Percentiles rank a stretch among this genome's conserved stretches.
These are phyloP conservation scores for Kwoniella dejecticola DNA, from an alignment of 768 basidiomycete genomes.

Conservation along the genomic window DNA sequence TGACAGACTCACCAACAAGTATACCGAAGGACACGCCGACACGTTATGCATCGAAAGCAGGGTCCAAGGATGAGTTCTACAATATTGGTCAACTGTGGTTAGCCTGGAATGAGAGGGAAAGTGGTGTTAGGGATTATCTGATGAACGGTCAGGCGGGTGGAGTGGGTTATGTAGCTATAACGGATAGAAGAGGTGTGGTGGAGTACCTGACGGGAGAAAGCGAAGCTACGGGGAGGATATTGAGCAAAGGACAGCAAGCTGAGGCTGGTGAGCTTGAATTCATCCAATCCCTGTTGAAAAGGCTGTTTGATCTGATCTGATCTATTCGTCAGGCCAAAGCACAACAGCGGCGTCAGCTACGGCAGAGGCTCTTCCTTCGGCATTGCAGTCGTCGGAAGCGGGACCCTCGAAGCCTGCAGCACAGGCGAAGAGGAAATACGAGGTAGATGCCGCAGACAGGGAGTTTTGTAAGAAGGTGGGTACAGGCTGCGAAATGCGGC, in stretches of 20 bases:
- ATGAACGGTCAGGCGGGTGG: constrained; percentile 76
- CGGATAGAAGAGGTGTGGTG: constrained; percentile 80
- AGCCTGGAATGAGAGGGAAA: constrained; percentile 76
- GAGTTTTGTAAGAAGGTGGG: constrained; percentile 85
- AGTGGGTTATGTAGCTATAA: constrained; percentile 76
- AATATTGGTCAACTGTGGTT: constrained; percentile 78
- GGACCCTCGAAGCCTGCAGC: constrained; percentile 54
- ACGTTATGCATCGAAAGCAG: constrained; percentile 64
- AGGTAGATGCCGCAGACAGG: constrained; percentile 72
- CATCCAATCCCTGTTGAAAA: not conserved
- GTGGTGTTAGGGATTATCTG: constrained; percentile 81
- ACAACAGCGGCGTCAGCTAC: constrained; percentile 23
- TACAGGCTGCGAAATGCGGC: too few species aligned
- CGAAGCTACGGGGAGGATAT: constrained; percentile 63
- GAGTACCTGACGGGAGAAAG: constrained; percentile 74
- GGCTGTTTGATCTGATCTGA: not conserved
- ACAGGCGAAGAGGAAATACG: constrained; percentile 73
- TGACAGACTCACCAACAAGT: constrained; percentile 25
- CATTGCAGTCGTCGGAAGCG: constrained; percentile 33
- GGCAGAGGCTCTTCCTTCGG: constrained; percentile 20
- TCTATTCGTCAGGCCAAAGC: constrained; percentile 7
- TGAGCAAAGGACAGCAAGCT: constrained; percentile 57
- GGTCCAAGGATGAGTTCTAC: constrained; percentile 65
- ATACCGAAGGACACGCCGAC: constrained; percentile 77
- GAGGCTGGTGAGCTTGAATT: constrained; percentile 14